Evolutionary conservation across 441 rosid species (phyloP), one percentile per base, ranked within the genome.

Genomic region (Pelargonium fulgidum): DNA sequence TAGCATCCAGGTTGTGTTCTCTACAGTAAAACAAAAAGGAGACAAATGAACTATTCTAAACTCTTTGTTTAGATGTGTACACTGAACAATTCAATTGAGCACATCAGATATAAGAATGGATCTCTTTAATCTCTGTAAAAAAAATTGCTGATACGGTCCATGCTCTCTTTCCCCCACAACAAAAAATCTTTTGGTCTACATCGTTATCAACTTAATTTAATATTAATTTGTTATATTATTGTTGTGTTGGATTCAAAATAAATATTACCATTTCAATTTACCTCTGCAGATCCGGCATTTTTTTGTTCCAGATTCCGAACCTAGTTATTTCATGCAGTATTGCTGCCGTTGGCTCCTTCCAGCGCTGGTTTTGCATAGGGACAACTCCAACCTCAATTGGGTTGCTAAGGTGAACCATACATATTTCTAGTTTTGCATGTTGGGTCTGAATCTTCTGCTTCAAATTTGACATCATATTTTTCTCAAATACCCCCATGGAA

Each of bases 301-400:
- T 76, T 89, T 92, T 70, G 76, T 89, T 72, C 81, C 72, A 65
- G 88, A 86, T 68, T 82, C 89, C 47, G 92, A 92, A 77, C 93
- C 96, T 5, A 78, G 86, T 73, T 78, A 77, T 80, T 95, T 95
- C 80, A 75, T 95, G 76, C 96, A 87, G 83, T 87, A 83, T 76
- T 90, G 93, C 77, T 89, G 92, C 80, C 81, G 77, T 41, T 92
- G 99, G 99, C 91, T 95, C 78, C 93, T 95, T 80, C 97, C 99
- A 67, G 96, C 96, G 75, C 83, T 92, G 65, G 62, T 88, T 74
- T 76, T 90, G 78, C 77, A 86, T 59, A 91, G 76, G 70, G 91
- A 95, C 80, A 76, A 77, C 68, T 66, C 85, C 70, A 81, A 85
- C 76, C 80, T 95, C 73, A 80, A 72, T 58, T 92, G 96, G 97